Evolutionary conservation across 352 stramenopile species (phyloP), one percentile per base, ranked within the genome.

Genomic region (Plasmopara halstedii): DNA sequence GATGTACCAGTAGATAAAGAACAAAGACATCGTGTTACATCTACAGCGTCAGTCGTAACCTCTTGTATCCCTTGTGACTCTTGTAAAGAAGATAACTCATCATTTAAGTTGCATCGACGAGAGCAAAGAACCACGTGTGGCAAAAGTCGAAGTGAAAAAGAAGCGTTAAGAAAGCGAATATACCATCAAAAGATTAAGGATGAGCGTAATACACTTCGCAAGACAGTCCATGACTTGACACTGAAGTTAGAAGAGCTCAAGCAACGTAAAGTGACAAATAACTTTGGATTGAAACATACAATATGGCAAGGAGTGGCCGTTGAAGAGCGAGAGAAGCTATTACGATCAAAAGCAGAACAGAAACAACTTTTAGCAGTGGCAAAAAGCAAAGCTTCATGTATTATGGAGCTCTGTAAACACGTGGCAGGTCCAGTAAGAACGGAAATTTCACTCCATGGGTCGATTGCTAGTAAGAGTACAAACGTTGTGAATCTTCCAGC

Each of bases 111-210:
- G 25, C 25, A 6, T 4, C 25, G 11, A 2, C 25, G 25, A 29
- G 3, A 6, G 25, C 25, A 29, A 29, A 10, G n/a, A n/a, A n/a
- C n/a, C n/a, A 11, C 25, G 14, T 22, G 31, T n/a, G n/a, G n/a
- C 6, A 47, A 46, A 31, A 50, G 35, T 44, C 42, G 42, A 32
- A 23, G 50, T 18, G 42, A 58, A 36, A 52, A 52, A 21, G 50
- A 58, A n/a, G 50, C 32, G 3, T 42, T 54, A 36, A 37, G 43
- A 0, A 58, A 50, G 15, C 37, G 42, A 8, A 25, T 43, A 11
- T 57, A 64, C 23, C 50, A 49, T 6, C 31, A 50, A 20, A 48
- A 42, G 13, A 7, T 50, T 17, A 59, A 53, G 27, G 22, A 49
- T 25, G 50, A 59, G 21, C 44, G 43, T 17, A 33, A 51, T 10